phyloP scores from a whole-genome alignment of 768 basidiomycete species.

The Lyophyllum atratum region DNA sequence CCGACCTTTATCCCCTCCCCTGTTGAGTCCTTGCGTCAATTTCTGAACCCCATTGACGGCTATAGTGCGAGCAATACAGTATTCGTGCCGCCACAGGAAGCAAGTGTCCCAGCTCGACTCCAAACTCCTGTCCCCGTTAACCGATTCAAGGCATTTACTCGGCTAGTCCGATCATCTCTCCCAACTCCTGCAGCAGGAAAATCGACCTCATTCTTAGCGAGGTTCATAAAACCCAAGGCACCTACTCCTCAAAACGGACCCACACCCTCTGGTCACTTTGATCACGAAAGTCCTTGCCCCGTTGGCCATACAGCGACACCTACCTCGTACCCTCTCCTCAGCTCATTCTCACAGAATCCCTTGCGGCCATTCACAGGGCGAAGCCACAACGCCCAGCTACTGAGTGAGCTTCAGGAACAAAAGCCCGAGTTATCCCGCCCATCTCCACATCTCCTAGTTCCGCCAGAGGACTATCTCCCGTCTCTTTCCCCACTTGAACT shows the following conservation, averaged over 20 bases:
- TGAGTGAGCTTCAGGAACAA: neutral
- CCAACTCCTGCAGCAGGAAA: constrained; percentile 23
- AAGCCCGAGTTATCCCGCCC: neutral
- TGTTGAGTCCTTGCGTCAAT: constrained; percentile 21
- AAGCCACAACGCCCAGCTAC: neutral
- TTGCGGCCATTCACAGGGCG: neutral
- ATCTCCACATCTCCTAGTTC: neutral
- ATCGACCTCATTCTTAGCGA: constrained; percentile 13
- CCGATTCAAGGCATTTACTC: constrained; percentile 26
- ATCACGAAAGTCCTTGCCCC: neutral
- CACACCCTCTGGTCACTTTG: neutral
- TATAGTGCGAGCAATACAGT: neutral
- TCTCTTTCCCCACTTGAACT: neutral
- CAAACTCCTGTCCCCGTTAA: constrained; percentile 20
- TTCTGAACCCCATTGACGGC: neutral
- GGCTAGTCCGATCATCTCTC: constrained; percentile 19
- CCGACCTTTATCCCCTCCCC: constrained; percentile 48
- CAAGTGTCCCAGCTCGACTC: constrained; percentile 6
- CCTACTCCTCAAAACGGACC: neutral
- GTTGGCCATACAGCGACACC: neutral
- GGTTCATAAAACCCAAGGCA: constrained; percentile 4
- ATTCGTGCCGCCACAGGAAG: constrained; percentile 12
- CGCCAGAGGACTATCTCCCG: neutral
- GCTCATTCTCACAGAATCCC: neutral
- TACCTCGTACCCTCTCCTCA: neutral